Percentiles rank a stretch among this genome's conserved stretches.
Evolutionary conservation across 805 yeast species (phyloP).

Genomic region (Ogataea neopini): DNA sequence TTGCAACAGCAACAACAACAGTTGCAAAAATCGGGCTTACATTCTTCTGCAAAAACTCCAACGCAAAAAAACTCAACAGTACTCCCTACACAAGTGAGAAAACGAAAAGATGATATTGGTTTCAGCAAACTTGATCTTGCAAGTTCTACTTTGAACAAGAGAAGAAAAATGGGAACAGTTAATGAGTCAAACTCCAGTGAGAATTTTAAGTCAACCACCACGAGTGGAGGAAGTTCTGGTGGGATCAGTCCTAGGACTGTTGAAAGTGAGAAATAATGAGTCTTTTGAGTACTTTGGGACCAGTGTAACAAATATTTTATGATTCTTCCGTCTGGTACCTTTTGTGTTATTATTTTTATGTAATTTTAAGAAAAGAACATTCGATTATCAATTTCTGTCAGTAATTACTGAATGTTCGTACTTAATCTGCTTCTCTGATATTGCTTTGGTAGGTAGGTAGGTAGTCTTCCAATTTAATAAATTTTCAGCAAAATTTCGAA

Average conservation of each 20-base stretch:
- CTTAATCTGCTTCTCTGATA: no score
- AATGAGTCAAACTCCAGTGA: conserved; percentile 3
- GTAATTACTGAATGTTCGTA: no score
- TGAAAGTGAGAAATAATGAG: conserved; percentile 12
- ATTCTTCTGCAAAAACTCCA: neutral
- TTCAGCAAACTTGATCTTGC: conserved; percentile 33
- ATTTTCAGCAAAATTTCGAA: neutral
- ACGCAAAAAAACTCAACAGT: conserved; percentile 8
- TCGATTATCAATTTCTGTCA: neutral
- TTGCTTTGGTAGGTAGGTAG: no score
- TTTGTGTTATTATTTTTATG: neutral
- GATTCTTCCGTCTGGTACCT: neutral
- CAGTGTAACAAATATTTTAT: neutral
- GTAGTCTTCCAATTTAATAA: no score
- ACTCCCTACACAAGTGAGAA: conserved; percentile 5
- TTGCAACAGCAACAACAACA: conserved; percentile 19
- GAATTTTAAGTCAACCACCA: conserved; percentile 6
- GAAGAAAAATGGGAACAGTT: conserved; percentile 29
- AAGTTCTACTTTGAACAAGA: conserved; percentile 36
- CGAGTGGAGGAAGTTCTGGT: conserved; percentile 16
- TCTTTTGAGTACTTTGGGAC: neutral
- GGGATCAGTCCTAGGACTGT: conserved; percentile 24
- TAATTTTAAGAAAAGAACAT: conserved; percentile 1
- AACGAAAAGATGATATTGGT: conserved; percentile 16
- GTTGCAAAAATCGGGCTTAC: conserved; percentile 8